These are phyloP conservation scores for Linum lewisii DNA, from an alignment of 345 rosid genomes.

Conservation along the genomic window DNA sequence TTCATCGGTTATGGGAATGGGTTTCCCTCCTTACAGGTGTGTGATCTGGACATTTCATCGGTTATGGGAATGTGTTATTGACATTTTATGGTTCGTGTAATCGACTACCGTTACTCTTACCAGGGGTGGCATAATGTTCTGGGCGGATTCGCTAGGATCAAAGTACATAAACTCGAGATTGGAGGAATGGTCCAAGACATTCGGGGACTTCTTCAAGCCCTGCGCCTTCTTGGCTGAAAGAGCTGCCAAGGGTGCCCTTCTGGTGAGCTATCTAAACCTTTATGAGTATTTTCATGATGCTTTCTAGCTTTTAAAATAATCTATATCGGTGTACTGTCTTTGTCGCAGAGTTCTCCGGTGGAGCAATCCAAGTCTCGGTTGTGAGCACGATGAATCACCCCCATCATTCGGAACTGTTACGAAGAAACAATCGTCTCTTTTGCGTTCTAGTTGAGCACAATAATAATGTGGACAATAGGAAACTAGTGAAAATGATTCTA, in stretches of 20 bases:
- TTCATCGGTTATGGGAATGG: slow-evolving; percentile 88
- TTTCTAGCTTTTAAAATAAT: too few species aligned
- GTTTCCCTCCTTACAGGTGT: slow-evolving; percentile 90
- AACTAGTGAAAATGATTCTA: too few species aligned
- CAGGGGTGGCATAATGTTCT: slow-evolving; percentile 91
- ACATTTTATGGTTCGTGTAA: background rate
- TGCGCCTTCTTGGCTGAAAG: slow-evolving; percentile 75
- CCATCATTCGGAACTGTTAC: too few species aligned
- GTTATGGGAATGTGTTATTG: slow-evolving; percentile 76
- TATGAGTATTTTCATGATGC: background rate
- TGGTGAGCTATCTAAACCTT: slow-evolving; percentile 16
- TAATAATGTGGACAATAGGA: too few species aligned
- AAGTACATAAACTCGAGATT: slow-evolving; percentile 59
- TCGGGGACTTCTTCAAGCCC: slow-evolving; percentile 91
- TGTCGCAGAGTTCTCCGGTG: background rate
- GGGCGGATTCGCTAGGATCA: slow-evolving; percentile 86
- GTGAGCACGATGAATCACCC: background rate
- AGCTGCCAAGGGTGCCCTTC: slow-evolving; percentile 48
- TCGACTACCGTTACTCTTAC: too few species aligned
- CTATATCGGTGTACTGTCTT: background rate
- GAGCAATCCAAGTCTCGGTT: background rate
- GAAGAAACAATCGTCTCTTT: too few species aligned
- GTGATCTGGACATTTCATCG: slow-evolving; percentile 61
- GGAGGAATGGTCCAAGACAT: slow-evolving; percentile 67
- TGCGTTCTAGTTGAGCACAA: too few species aligned